A percentile compares a stretch with the other conserved stretches of the same genome.
These are phyloP conservation scores for Cronartium ribicola DNA, from an alignment of 1,284 basidiomycete species.

Conservation along the genomic window DNA sequence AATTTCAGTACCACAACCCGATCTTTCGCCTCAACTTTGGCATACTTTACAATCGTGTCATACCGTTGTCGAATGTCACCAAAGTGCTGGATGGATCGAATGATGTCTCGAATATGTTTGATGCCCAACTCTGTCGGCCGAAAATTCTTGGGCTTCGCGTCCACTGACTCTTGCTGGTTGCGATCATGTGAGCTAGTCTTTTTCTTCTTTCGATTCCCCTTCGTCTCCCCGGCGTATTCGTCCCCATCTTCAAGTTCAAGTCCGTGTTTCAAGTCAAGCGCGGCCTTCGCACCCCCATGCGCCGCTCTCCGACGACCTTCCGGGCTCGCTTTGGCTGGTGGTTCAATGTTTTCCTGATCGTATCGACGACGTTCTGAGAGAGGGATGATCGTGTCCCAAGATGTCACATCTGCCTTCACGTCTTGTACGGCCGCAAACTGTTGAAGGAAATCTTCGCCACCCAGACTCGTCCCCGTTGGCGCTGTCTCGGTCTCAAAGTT, in stretches of 20 bases:
- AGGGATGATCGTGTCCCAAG: slow-evolving; percentile 98
- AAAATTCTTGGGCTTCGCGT: slow-evolving; percentile 42
- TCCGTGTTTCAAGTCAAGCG: slow-evolving; percentile 70
- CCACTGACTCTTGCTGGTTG: slow-evolving; percentile 18
- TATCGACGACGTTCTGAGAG: slow-evolving; percentile 80
- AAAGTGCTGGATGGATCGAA: slow-evolving; percentile 93
- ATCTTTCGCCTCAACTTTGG: slow-evolving; percentile 94
- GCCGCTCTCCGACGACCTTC: slow-evolving; percentile 59
- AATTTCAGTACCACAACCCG: slow-evolving; percentile 84
- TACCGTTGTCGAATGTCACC: slow-evolving; percentile 93
- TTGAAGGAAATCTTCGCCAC: slow-evolving; percentile 92
- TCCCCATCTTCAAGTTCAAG: slow-evolving; percentile 63
- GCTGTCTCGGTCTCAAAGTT: slow-evolving; percentile 81
- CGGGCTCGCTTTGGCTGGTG: slow-evolving; percentile 61
- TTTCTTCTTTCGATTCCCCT: slow-evolving; percentile 54
- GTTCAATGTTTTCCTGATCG: slow-evolving; percentile 57
- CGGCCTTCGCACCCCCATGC: slow-evolving; percentile 59
- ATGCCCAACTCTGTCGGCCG: slow-evolving; percentile 95
- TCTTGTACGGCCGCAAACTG: slow-evolving; percentile 95
- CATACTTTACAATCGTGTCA: slow-evolving; percentile 84
- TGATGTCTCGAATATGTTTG: slow-evolving; percentile 89
- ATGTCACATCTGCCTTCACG: slow-evolving; percentile 89
- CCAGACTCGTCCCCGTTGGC: slow-evolving; percentile 73
- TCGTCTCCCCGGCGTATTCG: slow-evolving; percentile 59
- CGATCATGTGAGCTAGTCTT: slow-evolving; percentile 63